phyloP scores from a whole-genome alignment of 768 basidiomycete genomes.

The Paxillus ammoniavirescens region DNA sequence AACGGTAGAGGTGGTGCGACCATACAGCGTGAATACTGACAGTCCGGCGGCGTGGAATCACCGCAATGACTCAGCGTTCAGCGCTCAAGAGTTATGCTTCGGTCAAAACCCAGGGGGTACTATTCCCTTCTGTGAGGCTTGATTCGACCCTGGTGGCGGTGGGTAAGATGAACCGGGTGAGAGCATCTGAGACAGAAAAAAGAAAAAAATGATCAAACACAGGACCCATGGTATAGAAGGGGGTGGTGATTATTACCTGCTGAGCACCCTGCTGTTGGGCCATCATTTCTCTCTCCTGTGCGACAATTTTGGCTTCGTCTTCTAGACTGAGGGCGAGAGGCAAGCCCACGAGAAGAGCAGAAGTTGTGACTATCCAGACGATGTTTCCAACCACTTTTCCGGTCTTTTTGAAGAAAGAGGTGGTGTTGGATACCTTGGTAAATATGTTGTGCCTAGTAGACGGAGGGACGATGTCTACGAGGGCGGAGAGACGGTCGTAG shows the following conservation, averaged over 20 bases:
- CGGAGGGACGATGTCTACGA: conserved; percentile 95
- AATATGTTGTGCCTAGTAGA: conserved; percentile 77
- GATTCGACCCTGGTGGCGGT: conserved; percentile 39
- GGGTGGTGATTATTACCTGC: conserved; percentile 54
- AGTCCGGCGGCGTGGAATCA: neutral
- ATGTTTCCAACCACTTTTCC: conserved; percentile 79
- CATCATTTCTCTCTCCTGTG: conserved; percentile 91
- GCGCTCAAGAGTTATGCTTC: neutral
- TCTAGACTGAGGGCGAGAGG: conserved; percentile 92
- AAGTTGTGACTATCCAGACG: conserved; percentile 94
- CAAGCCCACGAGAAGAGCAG: conserved; percentile 88
- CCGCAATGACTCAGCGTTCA: neutral
- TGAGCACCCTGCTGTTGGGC: conserved; percentile 93
- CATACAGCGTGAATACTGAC: neutral
- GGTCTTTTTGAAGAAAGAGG: conserved; percentile 62
- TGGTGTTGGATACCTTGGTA: conserved; percentile 56
- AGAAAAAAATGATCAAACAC: conserved; percentile 8
- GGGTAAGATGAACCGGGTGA: conserved; percentile 58
- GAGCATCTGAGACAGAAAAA: conserved; percentile 58
- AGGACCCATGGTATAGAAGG: conserved; percentile 1
- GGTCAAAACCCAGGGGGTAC: conserved; percentile 84
- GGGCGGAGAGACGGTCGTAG: conserved; percentile 83
- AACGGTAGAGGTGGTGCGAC: conserved; percentile 5
- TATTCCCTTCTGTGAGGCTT: conserved; percentile 48
- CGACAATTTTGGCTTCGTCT: conserved; percentile 92